Percentiles rank a stretch among this genome's conserved stretches.
Conservation (phyloP, 768 basidiomycete species). For the Clitopilus hobsonii region DNA sequence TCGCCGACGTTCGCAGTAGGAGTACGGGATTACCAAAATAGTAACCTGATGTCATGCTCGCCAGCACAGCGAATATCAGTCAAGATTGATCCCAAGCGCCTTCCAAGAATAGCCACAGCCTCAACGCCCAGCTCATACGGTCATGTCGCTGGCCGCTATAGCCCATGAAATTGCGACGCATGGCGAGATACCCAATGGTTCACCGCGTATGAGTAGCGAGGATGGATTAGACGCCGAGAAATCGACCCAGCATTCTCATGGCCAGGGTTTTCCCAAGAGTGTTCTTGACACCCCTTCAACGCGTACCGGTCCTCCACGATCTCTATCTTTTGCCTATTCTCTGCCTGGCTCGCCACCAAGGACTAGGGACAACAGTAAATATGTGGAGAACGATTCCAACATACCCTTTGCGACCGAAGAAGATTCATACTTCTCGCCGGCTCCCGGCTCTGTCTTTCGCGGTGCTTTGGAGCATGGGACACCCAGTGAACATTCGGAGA, state of each 20-base stretch:
- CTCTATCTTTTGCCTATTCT: slow-evolving; percentile 62
- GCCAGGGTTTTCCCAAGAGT: slow-evolving; percentile 23
- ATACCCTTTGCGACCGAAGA: slow-evolving; percentile 24
- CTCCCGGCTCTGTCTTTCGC: slow-evolving; percentile 43
- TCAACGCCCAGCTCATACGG: not conserved
- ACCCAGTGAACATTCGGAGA: slow-evolving; percentile 36
- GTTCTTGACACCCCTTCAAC: slow-evolving; percentile 48
- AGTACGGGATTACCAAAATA: too few species aligned
- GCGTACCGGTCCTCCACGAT: slow-evolving; percentile 71
- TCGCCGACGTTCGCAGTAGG: not conserved
- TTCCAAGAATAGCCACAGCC: not conserved
- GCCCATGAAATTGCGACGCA: slow-evolving; percentile 14
- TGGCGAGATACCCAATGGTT: not conserved
- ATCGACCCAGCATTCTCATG: slow-evolving; percentile 5
- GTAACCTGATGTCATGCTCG: slow-evolving; percentile 1
- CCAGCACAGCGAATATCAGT: not conserved
- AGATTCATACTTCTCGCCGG: slow-evolving; percentile 13
- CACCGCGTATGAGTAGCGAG: not conserved
- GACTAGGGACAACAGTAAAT: slow-evolving; percentile 19
- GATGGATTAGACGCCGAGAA: not conserved
- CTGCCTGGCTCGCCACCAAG: slow-evolving; percentile 36
- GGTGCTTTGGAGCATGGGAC: slow-evolving; percentile 51
- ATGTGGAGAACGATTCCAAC: slow-evolving; percentile 17
- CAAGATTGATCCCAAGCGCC: not conserved
- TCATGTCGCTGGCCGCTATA: slow-evolving; percentile 22